Percentiles rank a stretch among this genome's conserved stretches.
phyloP scores from a whole-genome alignment of 495 filamentous ascomycete genomes.

The Talaromyces borbonicus region DNA sequence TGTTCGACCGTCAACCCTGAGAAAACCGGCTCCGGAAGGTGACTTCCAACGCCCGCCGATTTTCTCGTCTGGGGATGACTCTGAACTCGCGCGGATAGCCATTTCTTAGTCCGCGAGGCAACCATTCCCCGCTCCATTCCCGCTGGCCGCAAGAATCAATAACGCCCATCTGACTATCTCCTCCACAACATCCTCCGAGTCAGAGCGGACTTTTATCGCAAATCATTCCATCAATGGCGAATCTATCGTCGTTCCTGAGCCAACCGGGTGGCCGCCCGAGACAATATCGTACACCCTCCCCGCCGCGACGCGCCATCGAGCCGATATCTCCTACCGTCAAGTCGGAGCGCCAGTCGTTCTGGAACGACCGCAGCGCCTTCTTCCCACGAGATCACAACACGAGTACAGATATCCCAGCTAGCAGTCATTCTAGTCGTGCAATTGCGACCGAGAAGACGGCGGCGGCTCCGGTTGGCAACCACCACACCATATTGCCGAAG shows the following conservation, averaged over 20 bases:
- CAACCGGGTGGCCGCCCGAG: conserved; percentile 32
- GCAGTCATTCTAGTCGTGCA: neutral
- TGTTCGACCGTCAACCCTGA: conserved; percentile 16
- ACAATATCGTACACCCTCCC: conserved; percentile 45
- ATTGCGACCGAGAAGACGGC: neutral
- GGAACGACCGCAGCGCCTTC: conserved; percentile 22
- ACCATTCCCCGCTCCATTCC: conserved; percentile 39
- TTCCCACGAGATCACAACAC: neutral
- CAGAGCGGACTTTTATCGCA: neutral
- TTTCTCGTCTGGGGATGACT: conserved; percentile 37
- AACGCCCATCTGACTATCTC: conserved; percentile 9
- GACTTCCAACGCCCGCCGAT: neutral
- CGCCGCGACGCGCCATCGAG: conserved; percentile 44
- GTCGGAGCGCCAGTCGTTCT: conserved; percentile 22
- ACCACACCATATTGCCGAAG: neutral
- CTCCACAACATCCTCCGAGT: conserved; percentile 8
- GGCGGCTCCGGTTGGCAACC: neutral
- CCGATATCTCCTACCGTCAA: conserved; percentile 38
- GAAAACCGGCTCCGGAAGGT: neutral
- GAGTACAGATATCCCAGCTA: neutral
- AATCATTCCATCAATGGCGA: conserved; percentile 23
- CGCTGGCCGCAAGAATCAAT: conserved; percentile 30
- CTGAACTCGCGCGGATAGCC: conserved; percentile 33
- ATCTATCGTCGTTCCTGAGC: conserved; percentile 35
- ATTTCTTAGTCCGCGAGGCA: conserved; percentile 40